Evolutionary conservation across 805 yeast species (phyloP), one percentile per base, ranked within the genome.

Genomic region (Yamadazyma takamatsuzukensis): DNA sequence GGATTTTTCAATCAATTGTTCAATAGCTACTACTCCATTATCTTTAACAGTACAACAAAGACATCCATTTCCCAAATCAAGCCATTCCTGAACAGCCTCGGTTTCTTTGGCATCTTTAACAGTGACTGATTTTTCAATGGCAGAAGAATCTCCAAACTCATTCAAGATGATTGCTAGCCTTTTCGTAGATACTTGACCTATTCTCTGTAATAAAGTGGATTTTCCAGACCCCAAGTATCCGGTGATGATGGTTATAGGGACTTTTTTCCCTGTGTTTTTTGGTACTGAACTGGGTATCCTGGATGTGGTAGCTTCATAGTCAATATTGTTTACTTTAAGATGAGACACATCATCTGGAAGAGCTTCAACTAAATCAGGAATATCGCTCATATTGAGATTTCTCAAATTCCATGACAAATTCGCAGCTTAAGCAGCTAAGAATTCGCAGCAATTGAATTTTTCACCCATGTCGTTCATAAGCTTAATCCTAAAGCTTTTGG

Each of bases 161-260:
- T 90, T 90, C 49, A 93, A 62, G 10, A 93, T 88, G 6, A 93
- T 86, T 1, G 98, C 98, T 18, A 93, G 71, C 49, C 80, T 75
- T 55, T 78, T 75, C 34, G 74, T 77, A n/a, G 86, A 77, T 32
- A 72, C 74, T 36, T 71, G 61, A 1, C 95, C 87, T 12, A 93
- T 76, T 36, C 72, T 69, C 33, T 85, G 86, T 17, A 93, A 65
- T 29, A 93, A 59, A 0, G 97, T 90, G 10, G 93, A 82, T 51
- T 93, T 93, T 2, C 98, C 98, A 9, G 95, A 82, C 1, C 98
- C 98, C 24, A 93, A 61, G 52, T 89, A 93, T 2, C 98, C 98
- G 0, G 98, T 90, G 23, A 93, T 78, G 11, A 93, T 86, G 0
- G 97, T 87, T 12, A 93, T 78, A 1, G 98, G 98, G 4, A 89